Base-by-base conservation (phyloP, 2,329 filamentous ascomycete species). In the Cyphellophora attinorum region DNA sequence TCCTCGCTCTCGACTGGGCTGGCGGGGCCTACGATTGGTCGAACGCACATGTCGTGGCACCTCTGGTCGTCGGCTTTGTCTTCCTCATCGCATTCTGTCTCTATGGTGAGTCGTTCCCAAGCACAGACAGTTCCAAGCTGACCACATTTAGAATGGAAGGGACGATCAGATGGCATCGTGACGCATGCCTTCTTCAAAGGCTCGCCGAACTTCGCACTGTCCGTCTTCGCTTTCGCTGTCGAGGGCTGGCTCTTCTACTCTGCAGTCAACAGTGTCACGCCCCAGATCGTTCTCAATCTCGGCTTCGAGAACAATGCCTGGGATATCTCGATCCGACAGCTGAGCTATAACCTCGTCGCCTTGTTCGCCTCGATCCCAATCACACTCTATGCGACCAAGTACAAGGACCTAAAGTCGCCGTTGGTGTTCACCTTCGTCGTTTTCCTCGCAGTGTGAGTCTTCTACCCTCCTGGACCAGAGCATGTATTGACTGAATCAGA, bases 241-340 rank as follows among this genome's bases (percentile, higher is more conserved):
- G 70, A 75, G 51, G 70, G 70, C 11, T 75, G 70, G 70, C 70
- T 74, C 35, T 74, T 72, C 48, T 71, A 70, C 51, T 64, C 60
- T 35, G 68, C 67, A 2, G 65, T 72, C 38, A 70, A 70, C 50
- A 62, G 62, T 14, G 53, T 70, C 31, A 66, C 66, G 2, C 66
- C 67, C 2, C 61, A 68, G 36, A 62, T 71, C 31, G 54, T 64
- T 2, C 57, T 70, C 3, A 58, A 70, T 39, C 56, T 71, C 4
- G 67, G 67, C 4, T 71, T 67, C 38, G 59, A 67, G 42, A 55
- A 55, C 8, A 52, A 61, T 31, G 46, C 65, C 0, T 72, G 65
- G 65, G 44, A 41, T 4, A 72, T 71, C 19, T 61, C 64, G 2
- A 53, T 70, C 15, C 58, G 67, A 3, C 67, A 71, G 44, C 56